Evolutionary conservation across 2,329 filamentous ascomycete genomes (phyloP).

Genomic region (Trichoderma endophyticum): DNA sequence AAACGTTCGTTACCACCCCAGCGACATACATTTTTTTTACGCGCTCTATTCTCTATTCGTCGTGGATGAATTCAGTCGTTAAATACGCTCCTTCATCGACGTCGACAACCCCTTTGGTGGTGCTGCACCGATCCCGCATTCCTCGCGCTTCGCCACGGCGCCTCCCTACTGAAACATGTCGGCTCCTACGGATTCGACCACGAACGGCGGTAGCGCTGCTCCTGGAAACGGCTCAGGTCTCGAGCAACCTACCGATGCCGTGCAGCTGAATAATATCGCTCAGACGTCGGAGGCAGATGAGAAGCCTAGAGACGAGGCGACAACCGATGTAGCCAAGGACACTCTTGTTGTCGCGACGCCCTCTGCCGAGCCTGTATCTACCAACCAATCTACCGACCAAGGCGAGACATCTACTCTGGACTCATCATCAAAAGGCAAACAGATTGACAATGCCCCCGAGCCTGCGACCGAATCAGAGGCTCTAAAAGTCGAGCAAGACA

Average conservation of each 20-base stretch:
- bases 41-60: not conserved
- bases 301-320: conserved; percentile 5
- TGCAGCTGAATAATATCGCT: conserved; percentile 37
- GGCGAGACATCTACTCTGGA: conserved; percentile 23
- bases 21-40: not conserved
- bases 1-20: conserved; percentile 10
- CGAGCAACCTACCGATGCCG: conserved; percentile 37
- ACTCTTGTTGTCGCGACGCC: conserved; percentile 22
- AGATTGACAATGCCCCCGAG: conserved; percentile 25
- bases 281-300: conserved; percentile 21
- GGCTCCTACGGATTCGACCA: conserved; percentile 33
- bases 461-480: conserved; percentile 26
- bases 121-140: conserved; percentile 25
- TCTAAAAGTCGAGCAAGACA: conserved; percentile 14
- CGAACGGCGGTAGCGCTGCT: conserved; percentile 31
- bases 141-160: conserved; percentile 21
- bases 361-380: conserved; percentile 21
- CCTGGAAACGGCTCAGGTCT: conserved; percentile 30
- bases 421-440: conserved; percentile 35
- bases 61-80: conserved; percentile 16
- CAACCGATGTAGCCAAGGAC: not conserved
- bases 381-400: conserved; percentile 25
- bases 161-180: conserved; percentile 28
- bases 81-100: conserved; percentile 4
- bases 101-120: conserved; percentile 24